Evolutionary conservation across 2,329 filamentous ascomycete genomes (phyloP), one percentile per base, ranked within the genome.

Genomic region (Knufia petricola): DNA sequence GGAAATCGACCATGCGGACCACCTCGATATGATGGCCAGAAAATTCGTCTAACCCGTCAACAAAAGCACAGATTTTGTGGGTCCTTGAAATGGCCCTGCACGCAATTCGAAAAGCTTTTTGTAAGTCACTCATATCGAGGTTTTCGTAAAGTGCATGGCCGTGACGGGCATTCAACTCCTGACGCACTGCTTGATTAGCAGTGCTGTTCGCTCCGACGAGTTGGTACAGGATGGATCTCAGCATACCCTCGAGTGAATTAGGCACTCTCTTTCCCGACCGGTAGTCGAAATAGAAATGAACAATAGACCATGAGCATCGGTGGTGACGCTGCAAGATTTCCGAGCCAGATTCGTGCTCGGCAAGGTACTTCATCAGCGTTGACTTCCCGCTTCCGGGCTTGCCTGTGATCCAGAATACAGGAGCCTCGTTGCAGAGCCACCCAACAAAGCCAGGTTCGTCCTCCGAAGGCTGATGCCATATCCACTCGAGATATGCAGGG

Each of bases 381-480:
- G 65, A 69, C 46, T 71, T 70, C 1, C 67, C 66, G 1, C 63
- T 61, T 4, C 67, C 66, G 2, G 67, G 66, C 21, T 69, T 66
- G 1, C 68, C 68, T 40, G 64, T 66, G 31, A 70, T 63, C 65
- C 64, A 69, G 2, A 68, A 61, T 0, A 67, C 10, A 21, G 8
- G 7, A 13, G 7, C 28, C 7, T 13, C 13, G 7, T 7, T 13
- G 7, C 28, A 7, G 7, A 30, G 28, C 28, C 28, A 30, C 7
- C 28, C 28, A 13, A 30, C 28, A 30, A 30, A 7, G 28, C 13
- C 7, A 13, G 28, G 28, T 13, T 13, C 7, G 28, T 30, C 13
- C 13, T 7, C 28, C 13, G 7, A 7, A 7, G 28, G 7, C 13
- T 13, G 28, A 13, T 30, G n/a, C 28, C 28, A 30, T 30, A 30